A percentile compares a stretch with the other conserved stretches of the same genome.
Evolutionary conservation across 805 yeast genomes (phyloP).

Genomic region (Wickerhamomyces chambardii): DNA sequence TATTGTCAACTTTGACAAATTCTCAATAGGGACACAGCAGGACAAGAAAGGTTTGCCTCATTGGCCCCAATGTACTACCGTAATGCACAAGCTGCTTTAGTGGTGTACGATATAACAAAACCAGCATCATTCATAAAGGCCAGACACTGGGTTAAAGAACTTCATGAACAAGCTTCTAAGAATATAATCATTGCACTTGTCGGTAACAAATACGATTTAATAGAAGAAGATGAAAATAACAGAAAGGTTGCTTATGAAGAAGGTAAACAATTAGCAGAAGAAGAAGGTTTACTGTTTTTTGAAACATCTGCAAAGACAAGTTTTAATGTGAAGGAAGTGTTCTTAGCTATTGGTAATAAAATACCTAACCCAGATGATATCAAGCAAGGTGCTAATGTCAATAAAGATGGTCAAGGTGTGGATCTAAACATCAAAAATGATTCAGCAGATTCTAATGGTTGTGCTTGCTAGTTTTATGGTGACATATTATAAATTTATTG

Average conservation of each 20-base stretch:
- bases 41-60: constrained; percentile 94
- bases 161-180: constrained; percentile 91
- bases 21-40: constrained; percentile 71
- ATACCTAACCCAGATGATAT: constrained; percentile 43
- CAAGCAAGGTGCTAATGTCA: constrained; percentile 14
- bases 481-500: neutral
- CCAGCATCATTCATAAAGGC: constrained; percentile 94
- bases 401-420: constrained; percentile 20
- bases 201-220: constrained; percentile 85
- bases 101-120: constrained; percentile 91
- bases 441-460: constrained; percentile 18
- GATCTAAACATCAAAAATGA: constrained; percentile 23
- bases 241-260: constrained; percentile 82
- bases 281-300: constrained; percentile 82
- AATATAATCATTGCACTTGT: constrained; percentile 89
- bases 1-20: neutral
- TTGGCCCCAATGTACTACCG: constrained; percentile 97
- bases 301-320: constrained; percentile 95
- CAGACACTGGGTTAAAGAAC: constrained; percentile 95
- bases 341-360: constrained; percentile 80
- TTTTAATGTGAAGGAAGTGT: constrained; percentile 83
- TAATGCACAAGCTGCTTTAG: constrained; percentile 94
- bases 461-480: constrained; percentile 19
- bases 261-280: constrained; percentile 81
- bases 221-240: constrained; percentile 43